Percentiles rank a stretch among this genome's conserved stretches.
These are phyloP conservation scores for Yamadazyma mexicana DNA, from an alignment of 1,139 yeast genomes.

Conservation along the genomic window DNA sequence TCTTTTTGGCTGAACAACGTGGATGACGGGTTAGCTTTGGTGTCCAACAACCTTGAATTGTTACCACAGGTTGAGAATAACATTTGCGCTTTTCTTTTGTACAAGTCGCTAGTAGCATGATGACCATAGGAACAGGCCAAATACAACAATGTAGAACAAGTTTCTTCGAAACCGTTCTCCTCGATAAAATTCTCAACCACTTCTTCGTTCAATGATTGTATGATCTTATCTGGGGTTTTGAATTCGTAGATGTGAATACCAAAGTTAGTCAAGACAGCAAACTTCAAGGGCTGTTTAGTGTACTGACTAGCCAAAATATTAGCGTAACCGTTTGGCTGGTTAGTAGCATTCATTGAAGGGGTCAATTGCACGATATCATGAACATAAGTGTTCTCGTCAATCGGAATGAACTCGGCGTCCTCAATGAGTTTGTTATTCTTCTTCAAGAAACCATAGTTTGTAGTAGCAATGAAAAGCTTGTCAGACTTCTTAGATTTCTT, in stretches of 20 bases:
- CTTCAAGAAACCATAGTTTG: slow-evolving; percentile 81
- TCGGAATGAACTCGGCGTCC: slow-evolving; percentile 71
- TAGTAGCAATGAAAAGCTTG: slow-evolving; percentile 70
- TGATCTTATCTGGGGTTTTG: slow-evolving; percentile 75
- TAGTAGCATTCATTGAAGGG: slow-evolving; percentile 68
- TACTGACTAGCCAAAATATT: slow-evolving; percentile 87
- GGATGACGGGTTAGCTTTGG: slow-evolving; percentile 5
- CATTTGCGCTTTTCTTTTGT: slow-evolving; percentile 49
- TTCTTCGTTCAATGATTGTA: slow-evolving; percentile 68
- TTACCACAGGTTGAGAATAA: slow-evolving; percentile 57
- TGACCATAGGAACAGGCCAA: slow-evolving; percentile 73
- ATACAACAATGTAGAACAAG: slow-evolving; percentile 83
- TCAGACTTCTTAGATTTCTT: slow-evolving; percentile 46
- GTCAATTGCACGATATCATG: slow-evolving; percentile 74
- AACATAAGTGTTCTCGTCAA: slow-evolving; percentile 46
- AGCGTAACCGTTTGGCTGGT: slow-evolving; percentile 74
- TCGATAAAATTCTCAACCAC: slow-evolving; percentile 48
- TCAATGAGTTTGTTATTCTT: slow-evolving; percentile 71
- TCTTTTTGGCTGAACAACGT: slow-evolving; percentile 12
- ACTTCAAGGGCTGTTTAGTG: slow-evolving; percentile 56
- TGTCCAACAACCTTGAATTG: slow-evolving; percentile 46
- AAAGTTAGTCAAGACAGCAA: slow-evolving; percentile 79
- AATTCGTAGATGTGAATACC: slow-evolving; percentile 77
- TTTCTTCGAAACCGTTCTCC: slow-evolving; percentile 61
- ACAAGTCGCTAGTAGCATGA: slow-evolving; percentile 49